phyloP scores from a whole-genome alignment of 1,284 basidiomycete genomes.

The Phellinidium pouzarii region DNA sequence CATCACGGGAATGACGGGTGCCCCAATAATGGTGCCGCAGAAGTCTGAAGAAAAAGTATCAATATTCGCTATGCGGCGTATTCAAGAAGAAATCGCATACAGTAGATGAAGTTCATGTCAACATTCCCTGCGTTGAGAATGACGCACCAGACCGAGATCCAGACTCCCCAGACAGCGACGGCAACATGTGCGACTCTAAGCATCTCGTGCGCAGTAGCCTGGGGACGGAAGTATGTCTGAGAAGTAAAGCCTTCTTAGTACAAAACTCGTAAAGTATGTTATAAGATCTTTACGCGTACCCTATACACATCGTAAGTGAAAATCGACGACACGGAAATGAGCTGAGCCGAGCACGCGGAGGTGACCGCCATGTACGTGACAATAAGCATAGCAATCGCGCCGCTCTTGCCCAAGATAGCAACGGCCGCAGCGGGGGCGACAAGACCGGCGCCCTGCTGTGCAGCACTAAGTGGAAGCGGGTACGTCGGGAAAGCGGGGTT shows the following conservation, averaged over 20 bases:
- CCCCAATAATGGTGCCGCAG: constrained; percentile 14
- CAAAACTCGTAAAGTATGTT: background rate
- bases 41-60: constrained; percentile 12
- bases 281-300: background rate
- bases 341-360: constrained; percentile 51
- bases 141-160: constrained; percentile 39
- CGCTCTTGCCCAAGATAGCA: constrained; percentile 44
- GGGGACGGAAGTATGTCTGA: constrained; percentile 61
- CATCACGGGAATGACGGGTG: constrained; percentile 18
- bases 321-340: constrained; percentile 46
- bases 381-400: constrained; percentile 44
- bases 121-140: constrained; percentile 18
- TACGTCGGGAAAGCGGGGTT: constrained; percentile 48
- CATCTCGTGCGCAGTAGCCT: constrained; percentile 55
- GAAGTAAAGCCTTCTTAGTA: constrained; percentile 39
- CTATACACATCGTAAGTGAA: constrained; percentile 18
- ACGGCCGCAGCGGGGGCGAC: constrained; percentile 48
- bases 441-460: constrained; percentile 45
- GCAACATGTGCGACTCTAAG: constrained; percentile 50
- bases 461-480: constrained; percentile 40
- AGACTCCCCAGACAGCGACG: constrained; percentile 49
- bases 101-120: constrained; percentile 19
- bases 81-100: constrained; percentile 1
- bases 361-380: constrained; percentile 54
- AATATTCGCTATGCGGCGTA: background rate